Conservation (phyloP, 208 protist species). For the Acanthamoeba culbertsoni region DNA sequence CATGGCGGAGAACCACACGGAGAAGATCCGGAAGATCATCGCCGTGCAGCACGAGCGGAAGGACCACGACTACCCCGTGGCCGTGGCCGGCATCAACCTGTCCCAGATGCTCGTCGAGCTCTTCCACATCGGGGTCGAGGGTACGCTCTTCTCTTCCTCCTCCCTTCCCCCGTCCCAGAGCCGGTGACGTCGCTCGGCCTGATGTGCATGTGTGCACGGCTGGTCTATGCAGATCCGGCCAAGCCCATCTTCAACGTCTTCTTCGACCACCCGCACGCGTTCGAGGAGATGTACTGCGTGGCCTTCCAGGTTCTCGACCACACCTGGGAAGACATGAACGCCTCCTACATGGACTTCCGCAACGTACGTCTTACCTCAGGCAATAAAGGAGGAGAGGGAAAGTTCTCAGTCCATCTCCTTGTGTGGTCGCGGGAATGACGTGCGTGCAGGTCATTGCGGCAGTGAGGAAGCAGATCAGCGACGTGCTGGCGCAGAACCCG, state of each 20-base stretch:
- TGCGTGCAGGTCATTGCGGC: constrained; percentile 53
- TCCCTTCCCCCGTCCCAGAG: background rate
- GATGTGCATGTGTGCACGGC: background rate
- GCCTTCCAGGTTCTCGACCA: constrained; percentile 67
- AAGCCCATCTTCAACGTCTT: constrained; percentile 62
- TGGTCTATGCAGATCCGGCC: background rate
- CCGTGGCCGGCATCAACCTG: constrained; percentile 66
- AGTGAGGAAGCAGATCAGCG: constrained; percentile 63
- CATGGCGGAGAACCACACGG: constrained; percentile 79
- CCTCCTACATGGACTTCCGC: constrained; percentile 68
- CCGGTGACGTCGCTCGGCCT: background rate
- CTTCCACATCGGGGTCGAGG: constrained; percentile 48
- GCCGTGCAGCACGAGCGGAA: constrained; percentile 49
- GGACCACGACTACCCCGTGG: constrained; percentile 70
- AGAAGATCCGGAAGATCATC: background rate
- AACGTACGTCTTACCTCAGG: constrained; percentile 16
- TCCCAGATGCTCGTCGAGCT: constrained; percentile 61
- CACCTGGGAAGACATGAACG: constrained; percentile 74
- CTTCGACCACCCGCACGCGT: constrained; percentile 65
- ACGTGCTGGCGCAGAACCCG: constrained; percentile 60
- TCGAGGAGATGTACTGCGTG: constrained; percentile 72
- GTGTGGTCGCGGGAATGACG: no score
- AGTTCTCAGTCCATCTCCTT: background rate
- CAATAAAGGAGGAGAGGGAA: no score
- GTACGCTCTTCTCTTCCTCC: background rate